Evolutionary conservation across 179 eudicot species (phyloP).

Genomic region (Beta macrorhiza): DNA sequence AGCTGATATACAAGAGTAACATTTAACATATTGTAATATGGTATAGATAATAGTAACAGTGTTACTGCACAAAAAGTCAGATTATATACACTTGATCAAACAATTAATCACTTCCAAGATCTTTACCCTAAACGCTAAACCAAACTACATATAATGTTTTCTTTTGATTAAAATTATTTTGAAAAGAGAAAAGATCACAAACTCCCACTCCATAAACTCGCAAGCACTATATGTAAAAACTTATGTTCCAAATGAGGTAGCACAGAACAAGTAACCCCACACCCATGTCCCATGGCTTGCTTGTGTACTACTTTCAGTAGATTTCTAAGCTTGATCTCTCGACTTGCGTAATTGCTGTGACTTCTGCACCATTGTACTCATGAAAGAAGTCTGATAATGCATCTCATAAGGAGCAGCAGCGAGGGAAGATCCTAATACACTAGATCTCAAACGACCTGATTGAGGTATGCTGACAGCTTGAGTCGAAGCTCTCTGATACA

Average conservation of each 20-base stretch:
- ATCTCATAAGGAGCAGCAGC: neutral
- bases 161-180: neutral
- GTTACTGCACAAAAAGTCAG: neutral
- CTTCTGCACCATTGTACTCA: slow-evolving; percentile 23
- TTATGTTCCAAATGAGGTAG: neutral
- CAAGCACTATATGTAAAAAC: neutral
- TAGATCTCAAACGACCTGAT: too few species aligned
- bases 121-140: neutral
- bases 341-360: slow-evolving; percentile 15
- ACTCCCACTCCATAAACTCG: neutral
- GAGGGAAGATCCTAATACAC: neutral
- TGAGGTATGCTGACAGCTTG: slow-evolving; percentile 15
- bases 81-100: neutral
- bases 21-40: neutral
- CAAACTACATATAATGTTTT: neutral
- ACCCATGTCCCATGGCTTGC: neutral
- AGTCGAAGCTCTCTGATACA: slow-evolving; percentile 50
- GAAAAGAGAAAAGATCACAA: neutral
- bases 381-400: slow-evolving; percentile 25
- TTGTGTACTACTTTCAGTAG: slow-evolving; percentile 9
- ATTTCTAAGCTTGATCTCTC: slow-evolving; percentile 5
- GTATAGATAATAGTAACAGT: neutral
- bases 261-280: neutral
- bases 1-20: neutral
- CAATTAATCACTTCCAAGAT: neutral